Evolutionary conservation across 441 rosid genomes (phyloP).

Genomic region (Geranium incanum): DNA sequence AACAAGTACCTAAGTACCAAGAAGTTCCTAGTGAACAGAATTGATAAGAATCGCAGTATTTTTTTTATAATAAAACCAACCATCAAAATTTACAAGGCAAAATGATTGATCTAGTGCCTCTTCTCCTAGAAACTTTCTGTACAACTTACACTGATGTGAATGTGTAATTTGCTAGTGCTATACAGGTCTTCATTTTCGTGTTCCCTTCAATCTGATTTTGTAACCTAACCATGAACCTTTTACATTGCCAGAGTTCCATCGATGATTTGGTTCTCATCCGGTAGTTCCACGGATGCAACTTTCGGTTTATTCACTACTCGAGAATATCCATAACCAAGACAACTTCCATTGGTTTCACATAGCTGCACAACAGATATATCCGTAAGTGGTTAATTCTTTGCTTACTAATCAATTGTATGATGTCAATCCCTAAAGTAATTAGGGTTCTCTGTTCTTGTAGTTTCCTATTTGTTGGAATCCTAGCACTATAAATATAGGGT

Average conservation of each 20-base stretch:
- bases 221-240: conserved; percentile 13
- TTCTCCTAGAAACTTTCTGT: neutral
- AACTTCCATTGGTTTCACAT: conserved; percentile 75
- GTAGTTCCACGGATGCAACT: conserved; percentile 39
- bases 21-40: neutral
- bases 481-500: too few relatives aligned
- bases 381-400: too few relatives aligned
- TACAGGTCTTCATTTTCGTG: conserved; percentile 23
- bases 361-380: conserved; percentile 41
- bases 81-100: conserved; percentile 7
- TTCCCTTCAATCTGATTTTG: conserved; percentile 10
- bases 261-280: conserved; percentile 54
- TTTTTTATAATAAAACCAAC: neutral
- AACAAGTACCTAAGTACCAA: neutral
- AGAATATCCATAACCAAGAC: conserved; percentile 85
- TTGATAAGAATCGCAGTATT: neutral
- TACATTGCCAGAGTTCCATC: conserved; percentile 73
- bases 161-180: conserved; percentile 17
- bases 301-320: conserved; percentile 55
- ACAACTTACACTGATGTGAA: neutral
- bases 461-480: too few relatives aligned
- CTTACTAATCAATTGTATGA: too few relatives aligned
- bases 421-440: too few relatives aligned
- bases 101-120: neutral
- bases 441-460: too few relatives aligned